Evolutionary conservation across 2,329 filamentous ascomycete genomes (phyloP).

Genomic region (Alternaria incomplexa): DNA sequence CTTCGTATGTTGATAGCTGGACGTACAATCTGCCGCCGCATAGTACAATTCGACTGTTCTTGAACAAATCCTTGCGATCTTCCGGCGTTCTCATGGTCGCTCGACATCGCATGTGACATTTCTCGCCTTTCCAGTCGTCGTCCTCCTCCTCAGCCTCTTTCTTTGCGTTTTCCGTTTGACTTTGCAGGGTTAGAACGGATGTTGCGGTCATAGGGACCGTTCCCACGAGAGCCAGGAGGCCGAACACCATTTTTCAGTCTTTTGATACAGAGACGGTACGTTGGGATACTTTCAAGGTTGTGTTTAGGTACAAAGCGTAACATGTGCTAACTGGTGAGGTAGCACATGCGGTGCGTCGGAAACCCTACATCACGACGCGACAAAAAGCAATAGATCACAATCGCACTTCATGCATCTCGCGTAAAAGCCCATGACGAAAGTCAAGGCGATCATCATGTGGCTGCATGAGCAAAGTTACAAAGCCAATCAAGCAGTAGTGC

Average conservation of each 20-base stretch:
- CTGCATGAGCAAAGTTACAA: slow-evolving; percentile 3
- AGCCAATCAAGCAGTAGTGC: background rate
- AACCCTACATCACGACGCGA: background rate
- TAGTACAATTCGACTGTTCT: slow-evolving; percentile 21
- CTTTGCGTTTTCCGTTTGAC: slow-evolving; percentile 25
- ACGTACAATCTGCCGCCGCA: slow-evolving; percentile 24
- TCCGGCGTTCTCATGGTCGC: slow-evolving; percentile 22
- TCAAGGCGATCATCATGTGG: slow-evolving; percentile 11
- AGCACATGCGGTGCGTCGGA: background rate
- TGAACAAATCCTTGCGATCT: slow-evolving; percentile 25
- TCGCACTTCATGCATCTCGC: background rate
- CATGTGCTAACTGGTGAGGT: background rate
- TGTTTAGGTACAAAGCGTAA: background rate
- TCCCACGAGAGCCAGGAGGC: slow-evolving; percentile 19
- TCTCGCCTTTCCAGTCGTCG: slow-evolving; percentile 28
- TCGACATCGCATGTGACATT: slow-evolving; percentile 26
- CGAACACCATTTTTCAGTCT: slow-evolving; percentile 15
- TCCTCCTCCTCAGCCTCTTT: slow-evolving; percentile 10
- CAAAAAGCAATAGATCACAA: background rate
- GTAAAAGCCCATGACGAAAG: slow-evolving; percentile 7
- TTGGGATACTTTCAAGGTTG: background rate
- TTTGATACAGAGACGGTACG: background rate
- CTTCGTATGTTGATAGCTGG: slow-evolving; percentile 25
- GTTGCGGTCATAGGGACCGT: slow-evolving; percentile 27
- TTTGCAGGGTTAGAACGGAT: slow-evolving; percentile 26